Evolutionary conservation across 179 eudicot genomes (phyloP).

Genomic region (Beta lomatogona): DNA sequence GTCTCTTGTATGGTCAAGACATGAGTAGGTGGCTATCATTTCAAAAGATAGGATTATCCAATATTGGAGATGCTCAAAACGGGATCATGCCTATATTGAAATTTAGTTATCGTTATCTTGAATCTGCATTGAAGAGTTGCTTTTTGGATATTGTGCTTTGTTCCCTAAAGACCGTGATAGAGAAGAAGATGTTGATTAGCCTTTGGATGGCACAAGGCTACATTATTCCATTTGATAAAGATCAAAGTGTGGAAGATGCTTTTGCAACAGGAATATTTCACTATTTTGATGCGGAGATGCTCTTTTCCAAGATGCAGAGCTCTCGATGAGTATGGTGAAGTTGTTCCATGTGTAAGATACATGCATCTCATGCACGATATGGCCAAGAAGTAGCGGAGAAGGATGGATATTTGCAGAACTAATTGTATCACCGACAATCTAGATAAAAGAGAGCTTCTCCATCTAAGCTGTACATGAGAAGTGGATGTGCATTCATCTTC

Average conservation of each 20-base stretch:
- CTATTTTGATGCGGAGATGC: too few relatives aligned
- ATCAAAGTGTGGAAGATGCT: too few relatives aligned
- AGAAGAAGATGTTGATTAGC: neutral
- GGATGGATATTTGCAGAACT: neutral
- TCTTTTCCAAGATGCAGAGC: too few relatives aligned
- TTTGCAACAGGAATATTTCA: too few relatives aligned
- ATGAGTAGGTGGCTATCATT: neutral
- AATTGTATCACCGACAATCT: neutral
- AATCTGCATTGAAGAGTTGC: conserved; percentile 15
- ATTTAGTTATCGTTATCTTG: conserved; percentile 20
- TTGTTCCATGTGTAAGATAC: too few relatives aligned
- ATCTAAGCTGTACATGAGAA: too few relatives aligned
- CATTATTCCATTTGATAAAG: too few relatives aligned
- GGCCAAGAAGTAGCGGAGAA: conserved; percentile 2
- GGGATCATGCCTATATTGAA: neutral
- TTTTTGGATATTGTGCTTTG: conserved; percentile 16
- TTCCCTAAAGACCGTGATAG: neutral
- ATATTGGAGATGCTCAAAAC: too few relatives aligned
- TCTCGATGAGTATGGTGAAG: too few relatives aligned
- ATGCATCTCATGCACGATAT: neutral
- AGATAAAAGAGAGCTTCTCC: neutral
- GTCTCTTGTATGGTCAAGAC: neutral
- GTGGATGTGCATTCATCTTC: too few relatives aligned
- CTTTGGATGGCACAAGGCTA: too few relatives aligned
- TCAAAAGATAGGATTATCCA: neutral